These are phyloP conservation scores for Calycina marina DNA, from an alignment of 2,329 filamentous ascomycete genomes.

Conservation along the genomic window DNA sequence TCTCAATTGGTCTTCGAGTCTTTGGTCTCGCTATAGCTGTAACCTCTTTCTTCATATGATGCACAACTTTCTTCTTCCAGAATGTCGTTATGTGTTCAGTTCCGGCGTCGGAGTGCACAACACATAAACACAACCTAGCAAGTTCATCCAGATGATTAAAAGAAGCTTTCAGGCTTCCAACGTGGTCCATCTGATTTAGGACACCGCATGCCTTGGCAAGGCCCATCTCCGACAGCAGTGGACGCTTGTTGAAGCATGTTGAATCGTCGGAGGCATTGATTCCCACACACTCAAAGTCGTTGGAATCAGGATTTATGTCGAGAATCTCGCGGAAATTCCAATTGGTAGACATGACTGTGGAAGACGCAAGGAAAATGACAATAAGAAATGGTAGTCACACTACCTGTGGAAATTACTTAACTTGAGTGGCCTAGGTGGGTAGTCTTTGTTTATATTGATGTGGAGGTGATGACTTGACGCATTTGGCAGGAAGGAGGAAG, in stretches of 20 bases:
- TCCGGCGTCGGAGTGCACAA: not conserved
- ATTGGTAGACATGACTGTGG: not conserved
- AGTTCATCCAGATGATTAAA: not conserved
- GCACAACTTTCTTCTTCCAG: not conserved
- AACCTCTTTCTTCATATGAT: not conserved
- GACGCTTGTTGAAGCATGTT: not conserved
- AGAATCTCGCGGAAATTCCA: not conserved
- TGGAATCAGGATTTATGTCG: not conserved
- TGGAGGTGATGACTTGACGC: too few species aligned
- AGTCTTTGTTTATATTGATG: too few species aligned
- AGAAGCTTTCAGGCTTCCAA: not conserved
- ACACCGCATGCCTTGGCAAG: not conserved
- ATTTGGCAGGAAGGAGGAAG: too few species aligned
- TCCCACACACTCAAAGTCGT: not conserved
- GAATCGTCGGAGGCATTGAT: not conserved
- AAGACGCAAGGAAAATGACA: too few species aligned
- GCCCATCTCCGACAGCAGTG: not conserved
- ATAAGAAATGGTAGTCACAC: too few species aligned
- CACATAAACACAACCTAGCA: not conserved
- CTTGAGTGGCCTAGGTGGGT: too few species aligned
- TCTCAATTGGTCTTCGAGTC: not conserved
- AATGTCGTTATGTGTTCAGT: not conserved
- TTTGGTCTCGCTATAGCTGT: not conserved
- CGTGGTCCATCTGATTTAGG: not conserved
- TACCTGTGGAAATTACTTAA: too few species aligned